Conservation (phyloP, 352 stramenopile genomes). For the Phytophthora sp. region DNA sequence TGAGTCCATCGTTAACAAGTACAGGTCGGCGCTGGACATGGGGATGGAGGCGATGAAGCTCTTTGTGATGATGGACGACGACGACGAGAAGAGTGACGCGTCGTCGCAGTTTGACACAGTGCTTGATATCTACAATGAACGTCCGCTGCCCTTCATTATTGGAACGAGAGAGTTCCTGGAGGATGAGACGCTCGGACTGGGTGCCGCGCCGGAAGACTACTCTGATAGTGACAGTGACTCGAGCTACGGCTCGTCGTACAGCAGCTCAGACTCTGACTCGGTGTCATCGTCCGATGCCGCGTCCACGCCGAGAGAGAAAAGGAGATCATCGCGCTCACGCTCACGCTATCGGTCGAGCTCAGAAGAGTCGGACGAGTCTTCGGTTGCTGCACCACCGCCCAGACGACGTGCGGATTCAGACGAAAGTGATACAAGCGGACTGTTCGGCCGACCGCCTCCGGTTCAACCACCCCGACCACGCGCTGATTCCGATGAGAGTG, state of each 20-base stretch:
- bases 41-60: slow-evolving; percentile 85
- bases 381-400: slow-evolving; percentile 18
- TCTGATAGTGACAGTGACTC: slow-evolving; percentile 62
- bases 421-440: slow-evolving; percentile 66
- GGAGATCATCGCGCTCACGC: slow-evolving; percentile 16
- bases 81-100: slow-evolving; percentile 57
- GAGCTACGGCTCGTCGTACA: slow-evolving; percentile 68
- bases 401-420: slow-evolving; percentile 38
- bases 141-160: slow-evolving; percentile 87
- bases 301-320: slow-evolving; percentile 19
- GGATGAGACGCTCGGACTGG: slow-evolving; percentile 82
- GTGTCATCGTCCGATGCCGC: slow-evolving; percentile 42
- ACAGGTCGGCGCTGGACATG: slow-evolving; percentile 78
- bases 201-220: slow-evolving; percentile 66
- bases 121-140: slow-evolving; percentile 90
- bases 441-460: slow-evolving; percentile 51
- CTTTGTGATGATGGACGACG: slow-evolving; percentile 83
- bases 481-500: slow-evolving; percentile 55
- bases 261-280: slow-evolving; percentile 61
- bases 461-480: slow-evolving; percentile 10
- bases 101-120: slow-evolving; percentile 74
- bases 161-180: slow-evolving; percentile 86
- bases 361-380: slow-evolving; percentile 48
- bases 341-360: slow-evolving; percentile 38
- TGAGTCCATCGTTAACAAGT: slow-evolving; percentile 77